A percentile compares a stretch with the other conserved stretches of the same genome.
phyloP scores from a whole-genome alignment of 805 yeast genomes.

The Jamesozyma lodderae region DNA sequence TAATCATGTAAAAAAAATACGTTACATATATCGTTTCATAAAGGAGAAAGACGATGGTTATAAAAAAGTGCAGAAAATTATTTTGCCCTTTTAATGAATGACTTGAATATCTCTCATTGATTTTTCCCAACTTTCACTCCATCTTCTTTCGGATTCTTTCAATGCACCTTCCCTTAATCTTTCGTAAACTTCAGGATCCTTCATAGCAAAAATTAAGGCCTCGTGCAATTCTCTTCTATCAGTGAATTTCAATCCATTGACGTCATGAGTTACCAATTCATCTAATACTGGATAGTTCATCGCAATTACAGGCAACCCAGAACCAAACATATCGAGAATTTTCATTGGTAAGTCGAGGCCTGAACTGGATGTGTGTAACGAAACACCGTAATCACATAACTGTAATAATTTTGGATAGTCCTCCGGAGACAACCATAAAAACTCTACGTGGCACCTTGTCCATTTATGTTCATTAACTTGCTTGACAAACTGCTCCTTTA shows the following conservation, averaged over 20 bases:
- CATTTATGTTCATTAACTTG: constrained; percentile 38
- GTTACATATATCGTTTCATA: no score
- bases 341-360: constrained; percentile 97
- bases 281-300: constrained; percentile 65
- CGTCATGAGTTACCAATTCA: constrained; percentile 62
- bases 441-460: constrained; percentile 44
- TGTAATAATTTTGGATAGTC: constrained; percentile 73
- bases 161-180: constrained; percentile 60
- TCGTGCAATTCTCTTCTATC: constrained; percentile 39
- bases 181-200: constrained; percentile 27
- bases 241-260: constrained; percentile 58
- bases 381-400: constrained; percentile 78
- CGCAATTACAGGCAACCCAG: constrained; percentile 86
- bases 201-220: constrained; percentile 32
- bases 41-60: no score
- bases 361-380: constrained; percentile 83
- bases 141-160: constrained; percentile 54
- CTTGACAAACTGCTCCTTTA: constrained; percentile 43
- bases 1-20: no score
- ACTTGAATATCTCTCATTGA: constrained; percentile 21
- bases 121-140: constrained; percentile 70
- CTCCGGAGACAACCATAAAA: constrained; percentile 68
- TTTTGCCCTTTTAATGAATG: constrained; percentile 9
- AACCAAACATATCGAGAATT: constrained; percentile 90
- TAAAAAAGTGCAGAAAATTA: no score